Evolutionary conservation across 345 rosid genomes (phyloP).

Genomic region (Aegle marmelos): DNA sequence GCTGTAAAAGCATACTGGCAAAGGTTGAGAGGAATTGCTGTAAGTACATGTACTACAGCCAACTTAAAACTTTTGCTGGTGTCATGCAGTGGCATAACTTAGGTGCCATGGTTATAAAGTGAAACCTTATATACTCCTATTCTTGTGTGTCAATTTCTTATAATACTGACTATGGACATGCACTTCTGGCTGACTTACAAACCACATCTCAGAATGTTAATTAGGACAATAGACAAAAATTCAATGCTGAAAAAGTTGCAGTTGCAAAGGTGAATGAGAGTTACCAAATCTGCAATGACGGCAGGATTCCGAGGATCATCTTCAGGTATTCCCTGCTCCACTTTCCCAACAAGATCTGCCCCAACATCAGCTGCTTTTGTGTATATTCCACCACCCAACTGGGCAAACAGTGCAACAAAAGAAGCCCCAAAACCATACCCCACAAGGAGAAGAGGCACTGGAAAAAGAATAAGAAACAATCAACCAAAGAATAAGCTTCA

Average conservation of each 20-base stretch:
- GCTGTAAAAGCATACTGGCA: background rate
- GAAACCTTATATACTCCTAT: background rate
- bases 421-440: conserved; percentile 99
- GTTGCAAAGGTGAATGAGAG: background rate
- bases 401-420: conserved; percentile 98
- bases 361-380: conserved; percentile 99
- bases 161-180: background rate
- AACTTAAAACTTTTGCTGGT: background rate
- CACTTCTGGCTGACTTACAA: background rate
- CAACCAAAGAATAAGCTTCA: conserved; percentile 17
- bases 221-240: background rate
- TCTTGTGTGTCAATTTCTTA: background rate
- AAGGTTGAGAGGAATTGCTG: background rate
- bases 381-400: conserved; percentile 98
- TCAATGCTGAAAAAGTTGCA: background rate
- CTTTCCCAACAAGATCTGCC: conserved; percentile 99
- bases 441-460: conserved; percentile 98
- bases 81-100: background rate
- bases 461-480: conserved; percentile 23
- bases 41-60: background rate
- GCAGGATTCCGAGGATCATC: conserved; percentile 99
- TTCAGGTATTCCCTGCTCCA: conserved; percentile 99
- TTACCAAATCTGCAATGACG: conserved; percentile 98
- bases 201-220: background rate
- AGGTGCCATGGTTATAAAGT: too few relatives aligned